phyloP scores from a whole-genome alignment of 441 rosid species.

The Aleurites moluccanus region DNA sequence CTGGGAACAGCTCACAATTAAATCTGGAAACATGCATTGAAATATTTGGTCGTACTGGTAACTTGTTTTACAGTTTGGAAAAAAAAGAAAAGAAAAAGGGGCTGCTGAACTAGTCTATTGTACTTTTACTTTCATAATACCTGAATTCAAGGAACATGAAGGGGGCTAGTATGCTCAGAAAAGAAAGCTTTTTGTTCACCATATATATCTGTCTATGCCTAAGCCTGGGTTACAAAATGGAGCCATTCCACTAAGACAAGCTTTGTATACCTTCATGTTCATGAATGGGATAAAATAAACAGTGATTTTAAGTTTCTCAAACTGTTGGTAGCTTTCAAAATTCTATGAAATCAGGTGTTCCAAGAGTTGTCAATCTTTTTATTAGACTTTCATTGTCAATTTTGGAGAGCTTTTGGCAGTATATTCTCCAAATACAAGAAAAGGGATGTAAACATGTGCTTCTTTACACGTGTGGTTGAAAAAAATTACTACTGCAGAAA shows the following conservation, averaged over 20 bases:
- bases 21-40: not conserved
- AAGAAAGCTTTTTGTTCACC: not conserved
- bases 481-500: not conserved
- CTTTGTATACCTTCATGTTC: not conserved
- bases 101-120: not conserved
- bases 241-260: not conserved
- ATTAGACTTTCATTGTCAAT: not conserved
- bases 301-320: not conserved
- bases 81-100: slow-evolving; percentile 3
- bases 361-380: not conserved
- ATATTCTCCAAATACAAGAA: not conserved
- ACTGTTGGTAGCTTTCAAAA: too few relatives aligned
- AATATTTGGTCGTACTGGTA: not conserved
- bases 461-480: not conserved
- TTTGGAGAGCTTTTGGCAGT: too few relatives aligned
- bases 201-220: not conserved
- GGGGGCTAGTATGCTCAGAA: not conserved
- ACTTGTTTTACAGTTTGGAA: not conserved
- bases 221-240: slow-evolving; percentile 2
- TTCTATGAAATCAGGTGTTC: too few relatives aligned
- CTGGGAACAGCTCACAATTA: not conserved
- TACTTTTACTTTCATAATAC: too few relatives aligned
- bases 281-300: not conserved
- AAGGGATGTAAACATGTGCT: not conserved
- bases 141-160: not conserved